phyloP scores from a whole-genome alignment of 306 rosid species.

The Psophocarpus tetragonolobus region DNA sequence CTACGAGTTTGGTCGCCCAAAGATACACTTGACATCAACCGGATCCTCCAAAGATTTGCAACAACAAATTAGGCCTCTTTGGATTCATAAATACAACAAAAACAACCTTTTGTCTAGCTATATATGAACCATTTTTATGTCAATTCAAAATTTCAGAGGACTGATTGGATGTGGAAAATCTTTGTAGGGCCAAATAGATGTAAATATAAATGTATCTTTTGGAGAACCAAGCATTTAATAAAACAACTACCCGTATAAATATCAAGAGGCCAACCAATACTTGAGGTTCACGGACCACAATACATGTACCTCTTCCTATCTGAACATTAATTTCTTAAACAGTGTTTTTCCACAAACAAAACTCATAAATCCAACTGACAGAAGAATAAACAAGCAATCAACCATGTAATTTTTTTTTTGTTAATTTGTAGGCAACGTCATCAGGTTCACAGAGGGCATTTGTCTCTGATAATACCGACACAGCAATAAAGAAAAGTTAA shows the following conservation, averaged over 20 bases:
- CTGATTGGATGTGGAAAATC: not conserved
- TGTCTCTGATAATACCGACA: constrained; percentile 13
- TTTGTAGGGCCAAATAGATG: not conserved
- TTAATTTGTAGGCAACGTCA: not conserved
- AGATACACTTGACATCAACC: not conserved
- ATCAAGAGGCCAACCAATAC: constrained; percentile 13
- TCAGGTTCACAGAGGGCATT: not conserved
- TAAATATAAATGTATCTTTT: not conserved
- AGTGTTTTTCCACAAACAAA: constrained; percentile 22
- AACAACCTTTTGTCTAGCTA: not conserved
- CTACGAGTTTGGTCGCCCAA: not conserved
- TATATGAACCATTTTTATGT: not conserved
- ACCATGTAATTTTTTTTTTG: not conserved
- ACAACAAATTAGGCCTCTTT: not conserved
- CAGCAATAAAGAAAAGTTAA: constrained; percentile 14
- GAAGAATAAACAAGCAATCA: constrained; percentile 29
- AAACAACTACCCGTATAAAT: constrained; percentile 14
- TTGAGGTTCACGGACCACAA: constrained; percentile 20
- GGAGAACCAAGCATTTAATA: not conserved
- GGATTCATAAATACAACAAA: not conserved
- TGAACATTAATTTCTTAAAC: constrained; percentile 32
- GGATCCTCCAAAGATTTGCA: not conserved
- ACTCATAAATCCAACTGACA: constrained; percentile 7
- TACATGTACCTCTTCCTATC: not conserved
- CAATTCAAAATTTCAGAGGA: not conserved